Conservation (phyloP, 2,329 filamentous ascomycete species). For the Neofusicoccum sp. region DNA sequence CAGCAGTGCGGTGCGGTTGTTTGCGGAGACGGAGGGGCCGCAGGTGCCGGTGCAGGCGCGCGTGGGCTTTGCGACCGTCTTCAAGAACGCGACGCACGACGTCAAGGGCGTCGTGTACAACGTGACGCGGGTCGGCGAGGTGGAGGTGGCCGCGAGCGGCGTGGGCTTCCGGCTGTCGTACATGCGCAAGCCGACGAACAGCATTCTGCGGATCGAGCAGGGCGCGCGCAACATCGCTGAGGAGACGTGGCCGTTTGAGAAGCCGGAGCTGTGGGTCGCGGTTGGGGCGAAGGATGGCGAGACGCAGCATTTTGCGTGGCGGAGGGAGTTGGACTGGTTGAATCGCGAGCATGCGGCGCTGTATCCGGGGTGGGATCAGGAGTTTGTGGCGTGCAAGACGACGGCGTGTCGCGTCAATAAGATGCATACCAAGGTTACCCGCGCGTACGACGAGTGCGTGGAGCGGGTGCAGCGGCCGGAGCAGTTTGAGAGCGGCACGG, state of each 20-base stretch:
- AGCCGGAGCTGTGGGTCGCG: background rate
- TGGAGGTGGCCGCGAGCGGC: background rate
- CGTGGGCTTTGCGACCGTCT: background rate
- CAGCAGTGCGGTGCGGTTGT: background rate
- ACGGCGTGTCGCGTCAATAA: constrained; percentile 17
- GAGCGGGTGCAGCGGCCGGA: constrained; percentile 4
- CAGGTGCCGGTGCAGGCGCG: background rate
- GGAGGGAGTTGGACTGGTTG: constrained; percentile 8
- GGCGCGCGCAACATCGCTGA: background rate
- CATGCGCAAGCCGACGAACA: constrained; percentile 7
- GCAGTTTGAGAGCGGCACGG: background rate
- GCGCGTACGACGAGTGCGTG: constrained; percentile 11
- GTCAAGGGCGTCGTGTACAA: constrained; percentile 16
- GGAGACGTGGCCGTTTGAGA: constrained; percentile 6
- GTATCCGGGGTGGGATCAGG: constrained; percentile 15
- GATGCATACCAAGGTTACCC: constrained; percentile 7
- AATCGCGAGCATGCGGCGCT: constrained; percentile 1
- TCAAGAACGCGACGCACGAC: constrained; percentile 11
- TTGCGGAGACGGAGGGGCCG: background rate
- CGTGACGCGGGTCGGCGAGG: background rate
- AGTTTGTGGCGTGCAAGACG: constrained; percentile 17
- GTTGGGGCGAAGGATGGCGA: background rate
- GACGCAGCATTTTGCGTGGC: constrained; percentile 12
- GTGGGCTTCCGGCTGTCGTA: constrained; percentile 14
- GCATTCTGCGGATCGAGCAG: constrained; percentile 16